phyloP scores from a whole-genome alignment of 371 early-diverging fungal genomes.

The Vairimorpha necatrix region DNA sequence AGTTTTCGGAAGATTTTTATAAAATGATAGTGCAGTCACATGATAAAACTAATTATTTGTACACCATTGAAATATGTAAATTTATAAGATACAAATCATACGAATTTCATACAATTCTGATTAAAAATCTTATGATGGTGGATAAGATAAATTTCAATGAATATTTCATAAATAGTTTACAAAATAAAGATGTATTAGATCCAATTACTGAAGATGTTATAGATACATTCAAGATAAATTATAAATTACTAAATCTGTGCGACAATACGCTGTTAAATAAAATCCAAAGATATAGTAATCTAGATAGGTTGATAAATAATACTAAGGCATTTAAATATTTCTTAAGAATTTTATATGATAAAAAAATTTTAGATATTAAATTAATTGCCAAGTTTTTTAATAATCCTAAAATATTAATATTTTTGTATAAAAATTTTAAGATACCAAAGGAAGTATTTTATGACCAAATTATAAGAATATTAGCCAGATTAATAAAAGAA shows the following conservation, averaged over 20 bases:
- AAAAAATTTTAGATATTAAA: not conserved
- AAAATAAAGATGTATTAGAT: not conserved
- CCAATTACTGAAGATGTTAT: not conserved
- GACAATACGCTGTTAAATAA: not conserved
- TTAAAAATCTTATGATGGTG: not conserved
- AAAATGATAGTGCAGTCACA: not conserved
- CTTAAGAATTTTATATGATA: not conserved
- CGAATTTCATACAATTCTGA: not conserved
- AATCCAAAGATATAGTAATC: not conserved
- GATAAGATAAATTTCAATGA: not conserved
- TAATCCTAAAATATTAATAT: not conserved
- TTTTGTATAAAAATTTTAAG: not conserved
- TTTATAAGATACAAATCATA: not conserved
- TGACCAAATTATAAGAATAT: not conserved
- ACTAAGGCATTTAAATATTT: conserved; percentile 2
- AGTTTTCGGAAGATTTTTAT: not conserved
- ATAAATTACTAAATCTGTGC: not conserved
- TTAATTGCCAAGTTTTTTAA: not conserved
- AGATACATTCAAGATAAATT: not conserved
- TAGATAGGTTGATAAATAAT: not conserved
- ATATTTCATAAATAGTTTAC: not conserved
- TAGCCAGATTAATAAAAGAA: not conserved
- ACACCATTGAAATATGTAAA: not conserved
- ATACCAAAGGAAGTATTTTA: not conserved
- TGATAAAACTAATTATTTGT: not conserved